phyloP scores from a whole-genome alignment of 2,329 filamentous ascomycete species.

The Aureobasidium musti region DNA sequence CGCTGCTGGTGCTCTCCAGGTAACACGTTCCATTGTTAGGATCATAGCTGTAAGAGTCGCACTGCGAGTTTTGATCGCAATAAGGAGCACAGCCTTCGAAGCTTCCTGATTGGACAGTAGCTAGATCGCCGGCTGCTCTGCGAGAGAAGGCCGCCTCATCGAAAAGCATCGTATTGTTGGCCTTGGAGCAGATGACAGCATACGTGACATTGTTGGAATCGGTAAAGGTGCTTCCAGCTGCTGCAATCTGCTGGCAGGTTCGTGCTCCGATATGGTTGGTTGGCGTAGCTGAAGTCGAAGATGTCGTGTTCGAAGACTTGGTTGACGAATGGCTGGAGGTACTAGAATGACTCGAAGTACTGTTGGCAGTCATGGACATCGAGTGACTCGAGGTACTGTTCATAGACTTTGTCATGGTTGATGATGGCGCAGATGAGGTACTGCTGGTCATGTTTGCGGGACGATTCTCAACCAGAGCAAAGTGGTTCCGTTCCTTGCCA shows the following conservation, averaged over 20 bases:
- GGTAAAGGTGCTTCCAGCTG: slow-evolving; percentile 14
- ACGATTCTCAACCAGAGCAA: background rate
- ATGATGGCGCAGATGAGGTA: background rate
- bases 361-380: background rate
- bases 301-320: slow-evolving; percentile 3
- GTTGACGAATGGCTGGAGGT: background rate
- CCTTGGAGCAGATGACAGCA: slow-evolving; percentile 21
- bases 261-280: slow-evolving; percentile 13
- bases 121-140: background rate
- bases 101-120: slow-evolving; percentile 18
- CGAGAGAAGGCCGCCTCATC: background rate
- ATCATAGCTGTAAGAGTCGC: slow-evolving; percentile 16
- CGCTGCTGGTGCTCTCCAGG: background rate
- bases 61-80: slow-evolving; percentile 17
- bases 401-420: background rate
- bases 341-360: background rate
- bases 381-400: background rate
- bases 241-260: slow-evolving; percentile 22
- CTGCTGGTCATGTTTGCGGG: background rate
- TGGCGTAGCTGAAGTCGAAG: slow-evolving; percentile 15
- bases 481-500: background rate
- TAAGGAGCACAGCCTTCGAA: slow-evolving; percentile 30
- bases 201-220: slow-evolving; percentile 25
- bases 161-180: background rate
- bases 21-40: background rate